Base-by-base conservation (phyloP, 2,329 filamentous ascomycete genomes). In the Fusarium verticillioides region DNA sequence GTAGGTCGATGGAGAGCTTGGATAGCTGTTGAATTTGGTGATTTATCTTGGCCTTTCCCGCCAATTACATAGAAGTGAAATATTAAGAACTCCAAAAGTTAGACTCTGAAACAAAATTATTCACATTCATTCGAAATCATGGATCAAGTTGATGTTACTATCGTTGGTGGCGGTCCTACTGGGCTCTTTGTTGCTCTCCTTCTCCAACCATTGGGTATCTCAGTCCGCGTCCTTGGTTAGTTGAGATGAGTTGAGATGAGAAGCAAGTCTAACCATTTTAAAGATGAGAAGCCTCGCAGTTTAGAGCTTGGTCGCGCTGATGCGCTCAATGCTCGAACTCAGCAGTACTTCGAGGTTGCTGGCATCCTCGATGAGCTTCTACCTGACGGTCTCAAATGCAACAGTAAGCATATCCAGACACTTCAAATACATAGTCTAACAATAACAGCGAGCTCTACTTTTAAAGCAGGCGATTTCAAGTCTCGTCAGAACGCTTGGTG, bases 401-500 rank as follows among this genome's bases (percentile, higher is more conserved):
- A 87, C 70, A 87, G 85, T 86, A 79, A 75, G 23, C 23, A 23
- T 23, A 23, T 23, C 23, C 23, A 23, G 23, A 23, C 23, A 23
- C 23, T 23, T 23, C 23, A 23, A 23, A 23, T 23, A 23, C 23
- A 23, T 23, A 7, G 0, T 16, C 63, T 69, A 7, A 69, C 21
- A 16, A 1, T 0, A 8, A 1, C 1, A 86, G 85, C 85, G 18
- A 86, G 85, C 63, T 86, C 85, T 9, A 87, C 84, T 0, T 87
- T 85, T 60, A 81, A 81, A 7, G 78, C 84, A 13, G 85, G 85
- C 1, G 78, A 81, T n/a, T 86, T 86, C 77, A 84, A 82, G 52
- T 85, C 85, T 32, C 81, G 84, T 2, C 85, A 86, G 59, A 86
- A 81, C 69, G 77, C 83, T 23, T 87, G 85, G 85, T 86, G 85